Evolutionary conservation across 371 early-diverging fungal genomes (phyloP).

Genomic region (Mucor velutinosus): DNA sequence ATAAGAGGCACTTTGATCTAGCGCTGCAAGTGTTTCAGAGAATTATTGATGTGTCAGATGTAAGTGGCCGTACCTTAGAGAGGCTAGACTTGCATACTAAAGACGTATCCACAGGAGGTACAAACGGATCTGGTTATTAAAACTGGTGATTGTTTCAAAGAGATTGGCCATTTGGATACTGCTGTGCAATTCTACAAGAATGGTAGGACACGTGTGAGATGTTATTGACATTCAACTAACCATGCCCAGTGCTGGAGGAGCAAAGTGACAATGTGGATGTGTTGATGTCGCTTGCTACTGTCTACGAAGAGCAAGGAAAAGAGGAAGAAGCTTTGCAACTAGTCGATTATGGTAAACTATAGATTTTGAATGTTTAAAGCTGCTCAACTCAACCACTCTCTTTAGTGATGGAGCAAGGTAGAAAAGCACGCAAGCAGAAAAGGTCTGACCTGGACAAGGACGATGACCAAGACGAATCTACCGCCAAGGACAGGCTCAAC

Average conservation of each 20-base stretch:
- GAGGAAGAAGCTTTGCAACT: conserved; percentile 71
- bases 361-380: neutral
- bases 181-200: conserved; percentile 64
- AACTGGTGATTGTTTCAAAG: conserved; percentile 72
- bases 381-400: neutral
- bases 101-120: conserved; percentile 32
- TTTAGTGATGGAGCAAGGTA: conserved; percentile 38
- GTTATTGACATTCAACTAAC: neutral
- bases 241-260: conserved; percentile 40
- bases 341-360: conserved; percentile 53
- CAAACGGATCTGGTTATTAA: conserved; percentile 54
- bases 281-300: conserved; percentile 76
- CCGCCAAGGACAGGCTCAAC: conserved; percentile 3
- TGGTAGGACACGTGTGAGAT: conserved; percentile 23
- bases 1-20: conserved; percentile 63
- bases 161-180: conserved; percentile 65
- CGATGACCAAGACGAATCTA: neutral
- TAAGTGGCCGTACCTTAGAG: conserved; percentile 22
- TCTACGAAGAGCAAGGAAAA: conserved; percentile 85
- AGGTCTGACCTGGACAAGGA: neutral
- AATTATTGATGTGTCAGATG: conserved; percentile 59
- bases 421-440: conserved; percentile 28
- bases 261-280: conserved; percentile 73
- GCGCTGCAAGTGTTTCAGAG: conserved; percentile 67
- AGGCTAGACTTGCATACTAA: neutral